Percentiles rank a stretch among this genome's conserved stretches.
Evolutionary conservation across 345 rosid species (phyloP).

Genomic region (Syzygium oleosum): DNA sequence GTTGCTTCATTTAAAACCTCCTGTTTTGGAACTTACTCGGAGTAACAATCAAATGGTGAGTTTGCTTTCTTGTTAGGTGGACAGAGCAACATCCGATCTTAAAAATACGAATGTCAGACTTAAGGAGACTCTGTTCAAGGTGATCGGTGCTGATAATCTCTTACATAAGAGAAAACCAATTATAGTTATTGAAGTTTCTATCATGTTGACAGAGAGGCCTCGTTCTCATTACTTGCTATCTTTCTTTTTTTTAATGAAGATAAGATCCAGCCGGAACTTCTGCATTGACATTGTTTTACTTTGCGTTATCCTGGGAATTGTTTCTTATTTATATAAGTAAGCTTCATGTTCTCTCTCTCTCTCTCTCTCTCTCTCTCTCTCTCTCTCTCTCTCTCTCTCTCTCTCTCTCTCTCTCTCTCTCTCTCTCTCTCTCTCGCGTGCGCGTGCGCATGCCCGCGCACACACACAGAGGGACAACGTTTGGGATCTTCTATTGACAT

Average conservation of each 20-base stretch:
- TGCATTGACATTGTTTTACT: conserved; percentile 70
- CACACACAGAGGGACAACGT: background rate
- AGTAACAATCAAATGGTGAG: background rate
- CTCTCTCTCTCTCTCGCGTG: background rate
- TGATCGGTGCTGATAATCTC: conserved; percentile 11
- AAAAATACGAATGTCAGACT: conserved; percentile 68
- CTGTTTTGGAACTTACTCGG: background rate
- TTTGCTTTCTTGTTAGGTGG: conserved; percentile 36
- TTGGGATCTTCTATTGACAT: background rate
- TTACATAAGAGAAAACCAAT: background rate
- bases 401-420: background rate
- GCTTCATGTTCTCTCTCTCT: conserved; percentile 3
- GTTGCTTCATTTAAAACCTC: background rate
- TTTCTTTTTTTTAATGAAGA: conserved; percentile 7
- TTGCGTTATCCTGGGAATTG: conserved; percentile 63
- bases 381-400: background rate
- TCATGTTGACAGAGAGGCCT: background rate
- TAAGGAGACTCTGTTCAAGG: conserved; percentile 61
- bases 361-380: background rate
- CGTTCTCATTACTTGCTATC: background rate
- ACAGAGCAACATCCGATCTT: conserved; percentile 56
- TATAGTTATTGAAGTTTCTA: background rate
- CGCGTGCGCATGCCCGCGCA: accelerated
- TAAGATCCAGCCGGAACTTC: conserved; percentile 70
- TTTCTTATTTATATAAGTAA: conserved; percentile 67